Base-by-base conservation (phyloP, 768 basidiomycete species). In the Rhodotorula toruloides region DNA sequence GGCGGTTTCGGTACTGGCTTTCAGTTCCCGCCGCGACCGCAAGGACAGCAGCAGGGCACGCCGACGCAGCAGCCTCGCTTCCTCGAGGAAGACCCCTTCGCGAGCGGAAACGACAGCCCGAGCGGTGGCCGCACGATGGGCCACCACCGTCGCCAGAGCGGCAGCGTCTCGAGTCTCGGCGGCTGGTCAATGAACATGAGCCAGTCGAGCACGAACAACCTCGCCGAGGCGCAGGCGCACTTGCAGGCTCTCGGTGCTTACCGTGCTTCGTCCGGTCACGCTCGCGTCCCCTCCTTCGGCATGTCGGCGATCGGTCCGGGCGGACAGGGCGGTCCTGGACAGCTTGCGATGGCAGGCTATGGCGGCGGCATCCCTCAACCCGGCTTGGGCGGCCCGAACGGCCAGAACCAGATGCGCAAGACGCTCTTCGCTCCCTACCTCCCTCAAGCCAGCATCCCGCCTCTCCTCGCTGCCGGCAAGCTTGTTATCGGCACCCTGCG, bases 381-480 rank as follows among this genome's bases (percentile, higher is more conserved):
- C 9, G 94, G 74, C 89, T 93, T 71, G 91, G 93, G 58, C 88
- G 87, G 87, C 21, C 87, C 79, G 73, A 52, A 56, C n/a, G 89
- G 92, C 68, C 93, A 92, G 39, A 91, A 92, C 68, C 94, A 92
- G 40, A 91, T 96, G 79, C 88, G 96, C 79, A 98, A 98, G 81
- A 97, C 91, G 50, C 83, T 99, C 44, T 99, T 99, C 77, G 94
- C 94, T 64, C 96, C 96, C 60, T 99, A 99, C 77, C 85, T 99
- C 67, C 96, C 96, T 56, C 72, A 97, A 77, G 94, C 93, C 19
- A 96, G 92, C 50, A 84, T 99, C 44, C 94, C 94, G 32, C 96
- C 96, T 55, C 85, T 99, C 59, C 84, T 99, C 58, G 90, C 90
- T 14, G 94, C 96, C 16, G 96, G 96, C 53, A 98, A 98, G 79